These are phyloP conservation scores for Zygnema cylindricum DNA, from an alignment of 139 green algal genomes.

Conservation along the genomic window DNA sequence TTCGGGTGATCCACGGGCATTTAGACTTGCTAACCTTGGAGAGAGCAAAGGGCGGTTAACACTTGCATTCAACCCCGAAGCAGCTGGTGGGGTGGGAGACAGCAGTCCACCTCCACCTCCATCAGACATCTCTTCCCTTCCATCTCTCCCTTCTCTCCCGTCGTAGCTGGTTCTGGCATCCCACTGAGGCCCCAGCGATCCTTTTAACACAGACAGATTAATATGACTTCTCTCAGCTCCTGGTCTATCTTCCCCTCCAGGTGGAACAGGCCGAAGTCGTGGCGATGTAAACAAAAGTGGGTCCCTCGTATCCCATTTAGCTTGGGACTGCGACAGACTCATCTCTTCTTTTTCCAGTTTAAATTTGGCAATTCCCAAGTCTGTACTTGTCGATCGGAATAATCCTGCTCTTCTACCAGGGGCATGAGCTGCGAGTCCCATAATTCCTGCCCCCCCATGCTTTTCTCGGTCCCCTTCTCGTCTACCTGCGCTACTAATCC, in stretches of 20 bases:
- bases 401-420: neutral
- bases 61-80: neutral
- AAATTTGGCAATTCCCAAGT: neutral
- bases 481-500: too few relatives aligned
- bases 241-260: neutral
- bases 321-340: neutral
- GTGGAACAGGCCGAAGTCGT: neutral
- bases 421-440: neutral
- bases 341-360: neutral
- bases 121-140: too few relatives aligned
- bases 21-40: neutral
- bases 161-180: neutral
- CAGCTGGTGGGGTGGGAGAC: neutral
- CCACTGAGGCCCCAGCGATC: neutral
- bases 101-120: neutral
- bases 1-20: neutral
- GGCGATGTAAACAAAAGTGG: neutral
- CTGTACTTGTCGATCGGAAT: neutral
- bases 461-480: too few relatives aligned
- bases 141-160: neutral
- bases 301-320: neutral
- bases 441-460: too few relatives aligned
- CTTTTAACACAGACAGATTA: neutral
- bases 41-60: neutral
- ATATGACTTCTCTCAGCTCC: neutral